Conservation (phyloP, 805 yeast species). For the Babjeviella inositovora region DNA sequence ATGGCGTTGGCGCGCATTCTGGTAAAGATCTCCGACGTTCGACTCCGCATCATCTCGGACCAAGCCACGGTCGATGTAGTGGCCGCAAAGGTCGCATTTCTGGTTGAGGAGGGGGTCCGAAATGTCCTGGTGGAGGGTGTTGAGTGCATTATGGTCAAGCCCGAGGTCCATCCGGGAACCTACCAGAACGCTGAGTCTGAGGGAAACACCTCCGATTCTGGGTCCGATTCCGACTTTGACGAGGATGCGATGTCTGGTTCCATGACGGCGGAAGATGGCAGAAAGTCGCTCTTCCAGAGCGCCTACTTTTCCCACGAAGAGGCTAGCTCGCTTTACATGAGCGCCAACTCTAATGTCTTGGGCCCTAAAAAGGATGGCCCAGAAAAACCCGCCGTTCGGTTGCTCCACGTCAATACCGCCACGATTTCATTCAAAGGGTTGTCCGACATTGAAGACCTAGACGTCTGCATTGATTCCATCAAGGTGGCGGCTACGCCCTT, state of each 20-base stretch:
- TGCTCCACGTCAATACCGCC: slow-evolving; percentile 17
- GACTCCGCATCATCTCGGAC: slow-evolving; percentile 32
- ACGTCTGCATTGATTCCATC: slow-evolving; percentile 19
- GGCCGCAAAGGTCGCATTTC: slow-evolving; percentile 13
- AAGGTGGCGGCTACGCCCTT: slow-evolving; percentile 27
- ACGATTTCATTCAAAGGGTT: slow-evolving; percentile 13
- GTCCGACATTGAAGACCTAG: slow-evolving; percentile 14
- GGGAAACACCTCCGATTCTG: slow-evolving; percentile 8
- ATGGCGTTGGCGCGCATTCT: slow-evolving; percentile 47
- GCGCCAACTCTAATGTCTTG: slow-evolving; percentile 49
- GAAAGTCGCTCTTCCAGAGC: slow-evolving; percentile 31
- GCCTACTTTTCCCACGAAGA: slow-evolving; percentile 53
- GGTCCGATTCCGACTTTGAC: slow-evolving; percentile 12
- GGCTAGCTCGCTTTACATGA: slow-evolving; percentile 64
- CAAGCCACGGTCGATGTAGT: slow-evolving; percentile 14
- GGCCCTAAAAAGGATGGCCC: slow-evolving; percentile 4
- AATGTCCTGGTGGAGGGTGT: slow-evolving; percentile 21
- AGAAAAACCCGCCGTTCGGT: slow-evolving; percentile 5
- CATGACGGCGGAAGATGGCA: no score
- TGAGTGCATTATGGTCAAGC: slow-evolving; percentile 19
- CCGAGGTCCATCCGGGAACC: slow-evolving; percentile 13
- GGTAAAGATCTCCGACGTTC: slow-evolving; percentile 27
- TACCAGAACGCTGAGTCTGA: slow-evolving; percentile 4
- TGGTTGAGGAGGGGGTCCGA: slow-evolving; percentile 29
- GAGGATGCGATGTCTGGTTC: no score